phyloP scores from a whole-genome alignment of 805 yeast genomes.

The Zygoascus bituminiphila region DNA sequence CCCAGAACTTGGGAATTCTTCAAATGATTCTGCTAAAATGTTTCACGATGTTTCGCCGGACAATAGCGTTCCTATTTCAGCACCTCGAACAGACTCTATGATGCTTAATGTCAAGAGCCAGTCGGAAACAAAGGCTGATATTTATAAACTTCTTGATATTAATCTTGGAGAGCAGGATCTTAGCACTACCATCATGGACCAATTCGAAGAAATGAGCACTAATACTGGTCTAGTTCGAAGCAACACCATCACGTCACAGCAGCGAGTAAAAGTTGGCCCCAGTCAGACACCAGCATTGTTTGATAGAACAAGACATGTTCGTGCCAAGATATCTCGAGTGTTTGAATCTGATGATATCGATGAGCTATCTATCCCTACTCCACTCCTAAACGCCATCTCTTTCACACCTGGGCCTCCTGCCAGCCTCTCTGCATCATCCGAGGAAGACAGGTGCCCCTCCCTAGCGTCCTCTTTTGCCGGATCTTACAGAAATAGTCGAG shows the following conservation, averaged over 20 bases:
- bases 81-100: not conserved
- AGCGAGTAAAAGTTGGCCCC: slow-evolving; percentile 9
- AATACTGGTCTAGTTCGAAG: slow-evolving; percentile 12
- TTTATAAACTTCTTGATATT: not conserved
- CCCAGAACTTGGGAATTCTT: not conserved
- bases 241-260: slow-evolving; percentile 17
- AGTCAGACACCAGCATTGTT: slow-evolving; percentile 6
- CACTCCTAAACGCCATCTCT: slow-evolving; percentile 5
- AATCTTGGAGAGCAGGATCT: slow-evolving; percentile 1
- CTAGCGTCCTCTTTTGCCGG: not conserved
- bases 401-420: slow-evolving; percentile 1
- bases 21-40: not conserved
- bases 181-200: slow-evolving; percentile 17
- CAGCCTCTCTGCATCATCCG: not conserved
- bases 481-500: not conserved
- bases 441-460: not conserved
- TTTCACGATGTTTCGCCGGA: not conserved
- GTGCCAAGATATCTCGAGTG: not conserved
- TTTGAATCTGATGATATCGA: not conserved
- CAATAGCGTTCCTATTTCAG: not conserved
- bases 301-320: slow-evolving; percentile 5
- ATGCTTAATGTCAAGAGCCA: not conserved
- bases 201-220: slow-evolving; percentile 13
- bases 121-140: not conserved
- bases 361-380: slow-evolving; percentile 5